Evolutionary conservation across 495 filamentous ascomycete species (phyloP).

Genomic region (Hyaloscypha bicolor): DNA sequence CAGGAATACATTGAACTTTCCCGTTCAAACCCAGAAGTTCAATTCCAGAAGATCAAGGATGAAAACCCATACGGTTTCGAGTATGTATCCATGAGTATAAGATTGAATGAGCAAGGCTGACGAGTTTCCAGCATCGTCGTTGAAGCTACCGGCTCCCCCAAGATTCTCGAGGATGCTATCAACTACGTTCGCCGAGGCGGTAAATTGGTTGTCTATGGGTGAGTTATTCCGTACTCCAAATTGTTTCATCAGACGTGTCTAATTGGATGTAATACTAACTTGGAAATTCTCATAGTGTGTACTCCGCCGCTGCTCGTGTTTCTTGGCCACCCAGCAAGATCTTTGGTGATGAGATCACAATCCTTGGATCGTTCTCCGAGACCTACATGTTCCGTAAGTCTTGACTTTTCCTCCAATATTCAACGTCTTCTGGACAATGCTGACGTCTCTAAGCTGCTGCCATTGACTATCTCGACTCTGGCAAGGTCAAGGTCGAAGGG

Average conservation of each 20-base stretch:
- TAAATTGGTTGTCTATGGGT: slow-evolving; percentile 45
- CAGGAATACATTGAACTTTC: slow-evolving; percentile 59
- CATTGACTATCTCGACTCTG: slow-evolving; percentile 68
- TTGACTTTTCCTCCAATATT: slow-evolving; percentile 2
- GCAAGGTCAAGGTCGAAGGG: slow-evolving; percentile 61
- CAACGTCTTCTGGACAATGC: not conserved
- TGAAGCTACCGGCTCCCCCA: slow-evolving; percentile 63
- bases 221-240: slow-evolving; percentile 33
- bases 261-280: slow-evolving; percentile 2
- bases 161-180: slow-evolving; percentile 70
- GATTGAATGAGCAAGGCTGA: not conserved
- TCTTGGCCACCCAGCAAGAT: slow-evolving; percentile 70
- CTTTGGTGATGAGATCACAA: slow-evolving; percentile 62
- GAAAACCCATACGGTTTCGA: slow-evolving; percentile 74
- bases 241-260: not conserved
- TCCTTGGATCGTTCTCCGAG: slow-evolving; percentile 70
- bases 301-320: slow-evolving; percentile 60
- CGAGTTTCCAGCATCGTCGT: slow-evolving; percentile 44
- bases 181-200: slow-evolving; percentile 70
- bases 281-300: slow-evolving; percentile 50
- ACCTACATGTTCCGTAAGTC: slow-evolving; percentile 66
- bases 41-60: slow-evolving; percentile 62
- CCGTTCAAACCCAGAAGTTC: slow-evolving; percentile 52
- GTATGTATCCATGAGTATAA: slow-evolving; percentile 2
- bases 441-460: slow-evolving; percentile 48